Percentiles rank a stretch among this genome's conserved stretches.
phyloP scores from a whole-genome alignment of 768 basidiomycete species.

The Trametes gibbosa region DNA sequence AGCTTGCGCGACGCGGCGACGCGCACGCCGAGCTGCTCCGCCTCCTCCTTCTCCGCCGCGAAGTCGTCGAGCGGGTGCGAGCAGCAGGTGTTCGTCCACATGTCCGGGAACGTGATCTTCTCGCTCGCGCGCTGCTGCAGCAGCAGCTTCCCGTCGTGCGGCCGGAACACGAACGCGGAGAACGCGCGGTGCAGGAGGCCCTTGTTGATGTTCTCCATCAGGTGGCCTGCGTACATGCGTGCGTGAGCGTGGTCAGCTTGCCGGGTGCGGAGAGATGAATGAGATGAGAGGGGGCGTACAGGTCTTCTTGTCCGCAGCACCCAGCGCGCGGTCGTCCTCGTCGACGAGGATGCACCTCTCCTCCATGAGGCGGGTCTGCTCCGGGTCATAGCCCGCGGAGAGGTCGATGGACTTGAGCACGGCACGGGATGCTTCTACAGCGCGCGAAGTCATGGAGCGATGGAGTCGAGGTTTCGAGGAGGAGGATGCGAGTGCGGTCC shows the following conservation, averaged over 20 bases:
- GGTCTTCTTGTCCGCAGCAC: constrained; percentile 93
- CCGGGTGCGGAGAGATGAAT: too few species aligned
- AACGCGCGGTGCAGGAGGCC: constrained; percentile 97
- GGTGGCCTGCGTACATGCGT: constrained; percentile 60
- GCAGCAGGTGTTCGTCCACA: constrained; percentile 99
- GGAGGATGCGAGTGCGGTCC: not conserved
- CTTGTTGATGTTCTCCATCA: constrained; percentile 95
- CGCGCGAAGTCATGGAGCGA: constrained; percentile 46
- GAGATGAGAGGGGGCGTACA: constrained; percentile 50
- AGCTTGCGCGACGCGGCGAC: constrained; percentile 94
- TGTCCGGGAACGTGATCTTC: constrained; percentile 98
- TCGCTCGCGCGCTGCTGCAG: constrained; percentile 95
- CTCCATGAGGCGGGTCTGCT: constrained; percentile 94
- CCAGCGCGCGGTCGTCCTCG: constrained; percentile 79
- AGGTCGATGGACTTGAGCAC: constrained; percentile 75
- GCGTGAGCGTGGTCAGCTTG: not conserved
- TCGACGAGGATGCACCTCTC: constrained; percentile 93
- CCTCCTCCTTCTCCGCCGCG: constrained; percentile 74
- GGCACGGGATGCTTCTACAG: constrained; percentile 58
- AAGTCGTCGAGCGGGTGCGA: constrained; percentile 95
- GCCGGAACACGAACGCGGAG: constrained; percentile 95
- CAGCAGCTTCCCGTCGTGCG: constrained; percentile 88
- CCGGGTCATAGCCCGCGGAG: constrained; percentile 74
- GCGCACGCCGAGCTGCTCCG: constrained; percentile 78
- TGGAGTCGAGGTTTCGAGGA: constrained; percentile 1